phyloP scores from a whole-genome alignment of 1,284 basidiomycete genomes.

The Cutaneotrichosporon sp. region DNA sequence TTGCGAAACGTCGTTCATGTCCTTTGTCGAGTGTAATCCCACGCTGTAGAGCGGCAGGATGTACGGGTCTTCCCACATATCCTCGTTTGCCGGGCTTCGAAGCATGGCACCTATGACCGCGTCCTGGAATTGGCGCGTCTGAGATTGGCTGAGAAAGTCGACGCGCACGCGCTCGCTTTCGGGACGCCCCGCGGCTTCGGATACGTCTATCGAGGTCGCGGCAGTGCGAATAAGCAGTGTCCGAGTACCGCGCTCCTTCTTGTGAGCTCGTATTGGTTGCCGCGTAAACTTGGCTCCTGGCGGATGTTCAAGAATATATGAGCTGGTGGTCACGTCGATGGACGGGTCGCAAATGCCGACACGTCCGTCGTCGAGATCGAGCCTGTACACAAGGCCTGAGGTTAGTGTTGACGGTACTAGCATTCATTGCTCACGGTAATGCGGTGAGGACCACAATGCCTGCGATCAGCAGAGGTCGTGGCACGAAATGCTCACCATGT shows the following conservation, averaged over 20 bases:
- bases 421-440: slow-evolving; percentile 11
- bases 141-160: neutral
- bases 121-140: neutral
- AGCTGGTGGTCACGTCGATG: no score
- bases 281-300: no score
- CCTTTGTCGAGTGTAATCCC: neutral
- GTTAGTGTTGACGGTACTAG: neutral
- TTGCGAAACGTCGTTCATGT: neutral
- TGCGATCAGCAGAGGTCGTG: neutral
- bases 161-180: no score
- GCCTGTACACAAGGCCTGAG: slow-evolving; percentile 3
- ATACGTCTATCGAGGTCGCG: no score
- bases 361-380: neutral
- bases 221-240: no score
- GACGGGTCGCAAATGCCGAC: neutral
- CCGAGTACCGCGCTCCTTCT: no score
- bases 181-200: no score
- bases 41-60: slow-evolving; percentile 4
- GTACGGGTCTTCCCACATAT: slow-evolving; percentile 21
- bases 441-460: neutral
- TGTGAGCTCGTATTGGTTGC: no score
- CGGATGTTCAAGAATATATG: no score
- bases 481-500: neutral
- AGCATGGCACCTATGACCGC: slow-evolving; percentile 17
- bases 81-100: slow-evolving; percentile 8